These are phyloP conservation scores for Flaveria linearis DNA, from an alignment of 129 eudicot genomes.

Conservation along the genomic window DNA sequence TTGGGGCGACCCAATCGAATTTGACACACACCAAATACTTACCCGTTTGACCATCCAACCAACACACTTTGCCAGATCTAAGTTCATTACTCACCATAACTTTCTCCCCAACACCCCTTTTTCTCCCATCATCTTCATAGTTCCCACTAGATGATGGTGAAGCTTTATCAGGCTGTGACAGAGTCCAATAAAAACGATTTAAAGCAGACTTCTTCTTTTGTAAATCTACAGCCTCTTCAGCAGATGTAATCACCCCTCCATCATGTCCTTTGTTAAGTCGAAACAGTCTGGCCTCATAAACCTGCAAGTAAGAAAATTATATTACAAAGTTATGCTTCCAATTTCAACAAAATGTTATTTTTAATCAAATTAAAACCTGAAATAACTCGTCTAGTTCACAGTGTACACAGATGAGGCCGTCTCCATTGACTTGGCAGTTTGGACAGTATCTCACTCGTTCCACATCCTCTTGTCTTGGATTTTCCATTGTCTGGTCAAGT, in stretches of 20 bases:
- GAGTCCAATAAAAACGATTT: constrained; percentile 65
- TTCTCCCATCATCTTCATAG: constrained; percentile 56
- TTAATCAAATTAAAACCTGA: constrained; percentile 52
- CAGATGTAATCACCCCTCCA: constrained; percentile 68
- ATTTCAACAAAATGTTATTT: neutral
- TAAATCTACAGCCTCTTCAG: constrained; percentile 79
- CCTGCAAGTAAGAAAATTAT: constrained; percentile 43
- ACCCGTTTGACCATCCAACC: constrained; percentile 14
- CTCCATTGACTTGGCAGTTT: constrained; percentile 64
- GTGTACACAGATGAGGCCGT: constrained; percentile 78
- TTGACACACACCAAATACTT: neutral
- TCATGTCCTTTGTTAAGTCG: constrained; percentile 65
- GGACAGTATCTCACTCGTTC: constrained; percentile 84
- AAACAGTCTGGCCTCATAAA: constrained; percentile 91
- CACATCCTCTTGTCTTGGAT: constrained; percentile 80
- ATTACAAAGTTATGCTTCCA: constrained; percentile 7
- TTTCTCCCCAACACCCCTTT: constrained; percentile 73
- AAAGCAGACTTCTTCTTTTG: constrained; percentile 64
- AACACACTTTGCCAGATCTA: neutral
- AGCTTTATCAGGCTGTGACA: constrained; percentile 63
- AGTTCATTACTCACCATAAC: constrained; percentile 53
- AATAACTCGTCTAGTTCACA: constrained; percentile 87
- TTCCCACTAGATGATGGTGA: constrained; percentile 39
- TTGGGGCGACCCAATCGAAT: neutral
- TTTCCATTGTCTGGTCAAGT: constrained; percentile 76